phyloP scores from a whole-genome alignment of 2,329 filamentous ascomycete species.

The Fusarium chlamydosporum region DNA sequence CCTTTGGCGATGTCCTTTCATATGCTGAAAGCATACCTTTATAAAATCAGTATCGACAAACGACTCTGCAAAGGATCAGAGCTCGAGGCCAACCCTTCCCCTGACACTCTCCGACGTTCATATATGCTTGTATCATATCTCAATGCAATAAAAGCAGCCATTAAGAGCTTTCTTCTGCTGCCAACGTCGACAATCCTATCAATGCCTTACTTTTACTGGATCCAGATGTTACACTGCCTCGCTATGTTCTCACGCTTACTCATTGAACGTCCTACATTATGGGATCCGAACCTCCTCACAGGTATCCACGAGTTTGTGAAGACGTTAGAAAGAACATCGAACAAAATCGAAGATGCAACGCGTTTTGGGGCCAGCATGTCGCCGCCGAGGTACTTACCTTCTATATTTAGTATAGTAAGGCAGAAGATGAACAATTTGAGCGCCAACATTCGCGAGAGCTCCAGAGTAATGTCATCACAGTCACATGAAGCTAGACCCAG shows the following conservation, averaged over 20 bases:
- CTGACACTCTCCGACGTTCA: not conserved
- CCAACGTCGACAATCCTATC: conserved; percentile 8
- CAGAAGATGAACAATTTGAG: conserved; percentile 12
- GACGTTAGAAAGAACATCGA: not conserved
- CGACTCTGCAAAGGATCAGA: not conserved
- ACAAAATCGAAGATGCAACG: conserved; percentile 16
- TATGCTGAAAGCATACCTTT: conserved; percentile 13
- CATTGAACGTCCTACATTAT: conserved; percentile 17
- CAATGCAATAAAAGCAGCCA: conserved; percentile 22
- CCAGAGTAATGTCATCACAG: not conserved
- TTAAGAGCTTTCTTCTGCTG: not conserved
- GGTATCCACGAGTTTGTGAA: conserved; percentile 13
- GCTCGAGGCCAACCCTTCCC: not conserved
- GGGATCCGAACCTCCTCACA: conserved; percentile 15
- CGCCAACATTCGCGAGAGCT: conserved; percentile 9
- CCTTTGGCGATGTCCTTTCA: conserved; percentile 14
- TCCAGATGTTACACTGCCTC: conserved; percentile 23
- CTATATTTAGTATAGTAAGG: conserved; percentile 4
- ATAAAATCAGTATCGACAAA: conserved; percentile 27
- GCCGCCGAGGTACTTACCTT: conserved; percentile 6
- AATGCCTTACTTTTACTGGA: conserved; percentile 24
- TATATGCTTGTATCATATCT: conserved; percentile 22
- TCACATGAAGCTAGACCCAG: not conserved
- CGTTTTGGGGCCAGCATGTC: conserved; percentile 7
- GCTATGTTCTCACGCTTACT: conserved; percentile 24